Evolutionary conservation across 176 grass and related monocot genomes (phyloP), one percentile per base, ranked within the genome.

Genomic region (Raddia distichophylla): DNA sequence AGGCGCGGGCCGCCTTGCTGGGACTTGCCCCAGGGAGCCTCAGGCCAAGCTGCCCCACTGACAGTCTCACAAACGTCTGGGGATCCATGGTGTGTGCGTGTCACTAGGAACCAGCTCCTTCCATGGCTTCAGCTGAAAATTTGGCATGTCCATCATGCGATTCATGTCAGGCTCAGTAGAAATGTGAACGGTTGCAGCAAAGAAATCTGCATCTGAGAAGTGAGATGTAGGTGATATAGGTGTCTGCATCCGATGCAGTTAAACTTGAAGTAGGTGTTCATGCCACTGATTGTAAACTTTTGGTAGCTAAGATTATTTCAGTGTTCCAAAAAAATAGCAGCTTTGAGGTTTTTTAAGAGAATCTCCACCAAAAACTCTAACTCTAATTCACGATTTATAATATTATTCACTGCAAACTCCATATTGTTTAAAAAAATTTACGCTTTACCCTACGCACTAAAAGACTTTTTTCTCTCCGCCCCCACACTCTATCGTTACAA

Each of bases 21-120:
- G 77, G 13, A 40, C 27, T 73, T 27, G 76, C 69, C 2, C 2
- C 64, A 1, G 88, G 78, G 60, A 95, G 85, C 62, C 85, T 93
- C 27, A 98, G 92, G 1, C 95, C 91, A 18, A 97, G 81, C 18
- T 89, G 92, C 18, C 84, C 91, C 12, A 97, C 74, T 18, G 88
- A 93, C 57, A 91, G 57, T 50, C 86, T 79, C 50, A 93, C 77
- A 73, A 91, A 89, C 37, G 74, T 64, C 35, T 98, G 88, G 56
- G 92, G 92, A 88, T 98, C 88, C 95, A 98, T 94, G 61, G 44
- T 12, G 9, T 7, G 9, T 7, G 33, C 2, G 37, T 22, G 44
- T 91, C 80, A 76, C 57, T 85, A 27, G 9, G 33, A 52, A 52
- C 43, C 50, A 34, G 17, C 48, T 54, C 43, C 56, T 73, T 52